Conservation (phyloP, 345 rosid species). For the Hibiscus tridactylites region DNA sequence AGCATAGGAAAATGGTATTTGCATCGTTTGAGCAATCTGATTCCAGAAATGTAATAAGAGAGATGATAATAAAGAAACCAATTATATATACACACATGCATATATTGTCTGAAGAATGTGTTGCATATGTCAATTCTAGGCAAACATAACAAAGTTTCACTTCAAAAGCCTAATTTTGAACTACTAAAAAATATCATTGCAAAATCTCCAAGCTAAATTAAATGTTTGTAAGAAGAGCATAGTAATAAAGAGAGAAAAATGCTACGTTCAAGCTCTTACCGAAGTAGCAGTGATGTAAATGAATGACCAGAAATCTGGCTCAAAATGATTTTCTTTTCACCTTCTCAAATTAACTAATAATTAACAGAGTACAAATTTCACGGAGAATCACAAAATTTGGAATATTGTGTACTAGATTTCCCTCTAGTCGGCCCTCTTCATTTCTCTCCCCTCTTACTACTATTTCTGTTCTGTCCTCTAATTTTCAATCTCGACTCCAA, state of each 20-base stretch:
- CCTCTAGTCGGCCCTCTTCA: background rate
- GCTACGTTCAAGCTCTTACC: background rate
- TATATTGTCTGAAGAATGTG: background rate
- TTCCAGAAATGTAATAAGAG: background rate
- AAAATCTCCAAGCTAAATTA: background rate
- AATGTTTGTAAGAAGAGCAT: background rate
- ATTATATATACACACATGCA: background rate
- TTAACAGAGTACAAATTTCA: background rate
- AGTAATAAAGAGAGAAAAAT: background rate
- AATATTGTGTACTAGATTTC: background rate
- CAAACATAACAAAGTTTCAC: background rate
- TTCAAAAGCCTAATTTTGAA: background rate
- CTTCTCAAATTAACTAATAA: background rate
- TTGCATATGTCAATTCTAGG: background rate
- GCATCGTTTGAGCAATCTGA: slow-evolving; percentile 75
- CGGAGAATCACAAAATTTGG: background rate
- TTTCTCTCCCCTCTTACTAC: background rate
- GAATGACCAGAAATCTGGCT: background rate
- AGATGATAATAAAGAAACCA: background rate
- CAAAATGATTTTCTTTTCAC: background rate
- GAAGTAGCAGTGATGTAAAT: background rate
- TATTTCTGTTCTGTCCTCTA: background rate
- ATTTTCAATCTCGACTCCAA: background rate
- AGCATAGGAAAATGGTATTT: slow-evolving; percentile 71
- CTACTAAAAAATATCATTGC: background rate